Percentiles rank a stretch among this genome's conserved stretches.
Evolutionary conservation across 1,284 basidiomycete species (phyloP).

Genomic region (Trichosporon coremiiforme): DNA sequence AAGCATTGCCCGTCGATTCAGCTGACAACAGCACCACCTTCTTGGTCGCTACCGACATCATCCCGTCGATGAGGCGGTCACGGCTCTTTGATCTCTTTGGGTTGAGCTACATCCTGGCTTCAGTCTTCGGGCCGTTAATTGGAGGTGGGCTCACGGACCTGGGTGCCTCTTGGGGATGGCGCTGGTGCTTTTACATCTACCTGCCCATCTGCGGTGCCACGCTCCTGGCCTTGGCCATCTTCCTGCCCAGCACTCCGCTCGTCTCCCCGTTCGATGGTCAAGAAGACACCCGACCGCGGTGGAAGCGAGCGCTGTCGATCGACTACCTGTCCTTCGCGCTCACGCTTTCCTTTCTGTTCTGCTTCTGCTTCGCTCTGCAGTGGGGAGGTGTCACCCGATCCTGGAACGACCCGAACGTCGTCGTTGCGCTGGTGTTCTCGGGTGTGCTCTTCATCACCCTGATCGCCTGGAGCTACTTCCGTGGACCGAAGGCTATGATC

Average conservation of each 20-base stretch:
- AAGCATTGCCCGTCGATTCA: constrained; percentile 3
- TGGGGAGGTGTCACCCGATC: constrained; percentile 35
- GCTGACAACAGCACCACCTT: constrained; percentile 31
- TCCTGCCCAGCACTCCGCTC: constrained; percentile 28
- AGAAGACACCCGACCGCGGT: constrained; percentile 30
- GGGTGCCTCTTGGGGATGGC: constrained; percentile 53
- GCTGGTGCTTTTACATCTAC: constrained; percentile 45
- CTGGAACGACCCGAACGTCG: constrained; percentile 34
- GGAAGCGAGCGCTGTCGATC: constrained; percentile 31
- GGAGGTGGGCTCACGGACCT: constrained; percentile 41
- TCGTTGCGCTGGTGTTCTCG: constrained; percentile 31
- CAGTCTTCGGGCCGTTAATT: constrained; percentile 39
- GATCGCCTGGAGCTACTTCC: constrained; percentile 32
- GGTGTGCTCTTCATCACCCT: constrained; percentile 30
- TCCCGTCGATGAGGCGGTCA: constrained; percentile 38
- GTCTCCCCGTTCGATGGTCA: constrained; percentile 34
- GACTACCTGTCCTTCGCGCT: constrained; percentile 37
- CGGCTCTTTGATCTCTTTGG: constrained; percentile 37
- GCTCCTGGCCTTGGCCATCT: constrained; percentile 28
- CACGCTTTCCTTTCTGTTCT: constrained; percentile 37
- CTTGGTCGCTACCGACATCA: constrained; percentile 35
- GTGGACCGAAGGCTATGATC: constrained; percentile 37
- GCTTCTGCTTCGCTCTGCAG: constrained; percentile 37
- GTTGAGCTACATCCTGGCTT: constrained; percentile 35
- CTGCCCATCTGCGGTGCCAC: constrained; percentile 35